Evolutionary conservation across 257 asterid genomes (phyloP).

Genomic region (Solanum megistacrolobum): DNA sequence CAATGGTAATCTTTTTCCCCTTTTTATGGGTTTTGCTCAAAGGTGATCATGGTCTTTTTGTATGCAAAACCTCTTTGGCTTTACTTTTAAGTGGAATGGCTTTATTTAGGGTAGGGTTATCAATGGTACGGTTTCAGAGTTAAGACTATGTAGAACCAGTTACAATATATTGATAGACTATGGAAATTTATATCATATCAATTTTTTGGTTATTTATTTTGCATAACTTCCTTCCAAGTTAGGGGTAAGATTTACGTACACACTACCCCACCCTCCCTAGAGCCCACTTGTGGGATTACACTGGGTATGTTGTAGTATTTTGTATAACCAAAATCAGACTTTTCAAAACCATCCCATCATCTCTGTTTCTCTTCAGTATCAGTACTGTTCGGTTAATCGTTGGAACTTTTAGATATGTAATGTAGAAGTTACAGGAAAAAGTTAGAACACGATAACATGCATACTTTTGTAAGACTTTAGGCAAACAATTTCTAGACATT

Average conservation of each 20-base stretch:
- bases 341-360: background rate
- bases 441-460: background rate
- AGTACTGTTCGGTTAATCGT: background rate
- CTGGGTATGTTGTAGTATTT: background rate
- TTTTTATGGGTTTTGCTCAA: background rate
- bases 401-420: background rate
- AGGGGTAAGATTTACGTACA: background rate
- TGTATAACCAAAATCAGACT: background rate
- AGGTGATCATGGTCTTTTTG: background rate
- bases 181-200: background rate
- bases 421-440: background rate
- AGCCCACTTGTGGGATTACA: background rate
- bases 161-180: background rate
- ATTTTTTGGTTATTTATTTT: background rate
- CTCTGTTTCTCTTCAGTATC: background rate
- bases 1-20: constrained; percentile 37
- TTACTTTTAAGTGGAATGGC: background rate
- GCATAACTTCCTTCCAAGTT: background rate
- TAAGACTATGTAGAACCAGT: background rate
- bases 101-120: background rate
- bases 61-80: background rate
- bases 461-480: background rate
- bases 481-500: background rate
- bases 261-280: background rate
- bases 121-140: background rate